Evolutionary conservation across 148 eudicot genomes (phyloP), one percentile per base, ranked within the genome.

Genomic region (Arctostaphylos glauca): DNA sequence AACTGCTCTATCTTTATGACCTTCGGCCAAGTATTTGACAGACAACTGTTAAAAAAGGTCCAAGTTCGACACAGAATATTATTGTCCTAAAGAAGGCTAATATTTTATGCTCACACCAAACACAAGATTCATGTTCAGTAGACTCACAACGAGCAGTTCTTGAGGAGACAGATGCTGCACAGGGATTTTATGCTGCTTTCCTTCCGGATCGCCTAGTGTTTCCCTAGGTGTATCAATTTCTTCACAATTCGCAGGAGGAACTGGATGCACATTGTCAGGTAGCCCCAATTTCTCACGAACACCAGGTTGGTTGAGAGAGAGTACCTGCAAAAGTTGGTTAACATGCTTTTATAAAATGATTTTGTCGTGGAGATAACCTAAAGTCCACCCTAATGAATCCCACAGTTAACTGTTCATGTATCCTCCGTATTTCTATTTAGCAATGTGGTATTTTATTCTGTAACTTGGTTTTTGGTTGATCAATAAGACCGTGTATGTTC

Each of bases 111-210:
- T 81, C 62, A 25, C 74, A 59, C 50, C 71, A 74, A 18, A 31
- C 31, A 76, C 21, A 47, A 21, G 58, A 77, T 87, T 80, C 67
- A 84, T 74, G 76, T 77, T 78, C 82, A 83, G n/a, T 31, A 21
- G 71, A 93, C 98, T 91, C 84, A 96, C 99, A 59, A 80, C 75
- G 84, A 92, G 87, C 76, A 96, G 85, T 83, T 93, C 87, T 81
- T 1, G 70, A 71, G 97, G 88, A 53, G 98, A 86, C 60, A 91
- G 86, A 80, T 89, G 80, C 23, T 85, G 86, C 58, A 88, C 88
- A 62, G 89, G 67, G 10, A 89, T 76, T 70, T 16, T 50, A 77
- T 79, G 85, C 81, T 78, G 85, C 85, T 84, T 84, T 23, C 46
- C 86, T 73, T 82, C 82, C 76, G 84, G 78, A 86, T 85, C 81